Conservation (phyloP, 768 basidiomycete genomes). For the Leucocoprinus leucothites region DNA sequence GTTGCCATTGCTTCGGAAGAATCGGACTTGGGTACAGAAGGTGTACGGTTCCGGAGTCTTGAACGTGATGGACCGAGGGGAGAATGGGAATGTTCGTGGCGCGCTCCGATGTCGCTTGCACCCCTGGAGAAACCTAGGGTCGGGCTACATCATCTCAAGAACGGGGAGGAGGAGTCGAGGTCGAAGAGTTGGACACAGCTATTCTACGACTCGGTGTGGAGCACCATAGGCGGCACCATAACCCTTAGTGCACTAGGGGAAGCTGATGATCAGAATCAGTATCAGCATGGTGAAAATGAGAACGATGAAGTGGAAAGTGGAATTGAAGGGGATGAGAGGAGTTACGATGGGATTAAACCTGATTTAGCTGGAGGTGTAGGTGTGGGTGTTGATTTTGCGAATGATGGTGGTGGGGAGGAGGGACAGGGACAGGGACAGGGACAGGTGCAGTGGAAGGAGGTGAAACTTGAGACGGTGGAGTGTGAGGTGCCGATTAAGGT, state of each 20-base stretch:
- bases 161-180: conserved; percentile 16
- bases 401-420: conserved; percentile 42
- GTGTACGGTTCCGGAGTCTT: conserved; percentile 51
- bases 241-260: background rate
- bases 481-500: conserved; percentile 90
- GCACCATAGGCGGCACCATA: background rate
- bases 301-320: conserved; percentile 31
- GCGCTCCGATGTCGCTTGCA: conserved; percentile 51
- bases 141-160: conserved; percentile 16
- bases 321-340: conserved; percentile 18
- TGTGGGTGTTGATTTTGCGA: conserved; percentile 48
- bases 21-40: conserved; percentile 44
- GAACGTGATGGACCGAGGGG: conserved; percentile 56
- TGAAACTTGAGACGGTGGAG: conserved; percentile 84
- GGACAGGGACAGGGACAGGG: background rate
- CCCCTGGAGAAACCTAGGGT: conserved; percentile 51
- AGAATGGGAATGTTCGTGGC: conserved; percentile 73
- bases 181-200: conserved; percentile 37
- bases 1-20: conserved; percentile 62
- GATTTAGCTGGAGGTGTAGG: conserved; percentile 49
- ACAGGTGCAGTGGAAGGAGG: conserved; percentile 52
- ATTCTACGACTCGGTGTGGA: conserved; percentile 28
- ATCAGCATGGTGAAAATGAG: conserved; percentile 61
- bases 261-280: conserved; percentile 39
- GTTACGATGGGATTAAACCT: conserved; percentile 48